Conservation (phyloP, 441 rosid species). For the Croton setiger region DNA sequence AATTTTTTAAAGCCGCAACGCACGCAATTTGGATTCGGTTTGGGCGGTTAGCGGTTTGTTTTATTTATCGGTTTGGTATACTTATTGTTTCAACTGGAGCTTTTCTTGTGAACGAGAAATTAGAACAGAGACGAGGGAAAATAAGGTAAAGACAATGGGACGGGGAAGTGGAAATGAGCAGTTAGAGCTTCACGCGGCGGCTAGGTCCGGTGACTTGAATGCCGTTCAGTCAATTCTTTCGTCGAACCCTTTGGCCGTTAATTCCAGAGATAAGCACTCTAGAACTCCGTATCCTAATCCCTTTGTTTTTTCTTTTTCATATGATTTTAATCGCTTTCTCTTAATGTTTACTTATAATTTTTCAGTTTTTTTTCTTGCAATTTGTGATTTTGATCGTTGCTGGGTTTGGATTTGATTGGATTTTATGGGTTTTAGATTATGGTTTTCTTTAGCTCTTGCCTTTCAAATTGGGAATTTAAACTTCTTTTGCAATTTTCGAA, state of each 20-base stretch:
- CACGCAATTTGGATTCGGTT: no score
- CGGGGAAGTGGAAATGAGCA: slow-evolving; percentile 22
- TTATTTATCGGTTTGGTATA: no score
- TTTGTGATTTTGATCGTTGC: neutral
- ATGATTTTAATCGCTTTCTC: neutral
- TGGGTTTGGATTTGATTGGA: neutral
- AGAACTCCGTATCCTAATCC: slow-evolving; percentile 80
- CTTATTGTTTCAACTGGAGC: no score
- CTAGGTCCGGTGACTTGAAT: slow-evolving; percentile 76
- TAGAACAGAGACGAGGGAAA: neutral
- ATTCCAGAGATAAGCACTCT: slow-evolving; percentile 91
- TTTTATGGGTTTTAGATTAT: neutral
- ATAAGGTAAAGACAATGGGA: neutral
- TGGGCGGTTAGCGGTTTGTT: no score
- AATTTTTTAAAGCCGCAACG: no score
- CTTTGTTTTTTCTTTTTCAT: neutral
- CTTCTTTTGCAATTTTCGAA: neutral
- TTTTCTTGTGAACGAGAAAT: no score
- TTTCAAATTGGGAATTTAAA: neutral
- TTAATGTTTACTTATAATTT: neutral
- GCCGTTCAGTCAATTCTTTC: slow-evolving; percentile 50
- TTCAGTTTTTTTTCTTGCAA: neutral
- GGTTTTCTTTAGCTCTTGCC: neutral
- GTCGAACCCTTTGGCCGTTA: slow-evolving; percentile 61
- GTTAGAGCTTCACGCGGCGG: slow-evolving; percentile 62